Evolutionary conservation across 1,139 yeast genomes (phyloP).

Genomic region (Meyerozyma sp.): DNA sequence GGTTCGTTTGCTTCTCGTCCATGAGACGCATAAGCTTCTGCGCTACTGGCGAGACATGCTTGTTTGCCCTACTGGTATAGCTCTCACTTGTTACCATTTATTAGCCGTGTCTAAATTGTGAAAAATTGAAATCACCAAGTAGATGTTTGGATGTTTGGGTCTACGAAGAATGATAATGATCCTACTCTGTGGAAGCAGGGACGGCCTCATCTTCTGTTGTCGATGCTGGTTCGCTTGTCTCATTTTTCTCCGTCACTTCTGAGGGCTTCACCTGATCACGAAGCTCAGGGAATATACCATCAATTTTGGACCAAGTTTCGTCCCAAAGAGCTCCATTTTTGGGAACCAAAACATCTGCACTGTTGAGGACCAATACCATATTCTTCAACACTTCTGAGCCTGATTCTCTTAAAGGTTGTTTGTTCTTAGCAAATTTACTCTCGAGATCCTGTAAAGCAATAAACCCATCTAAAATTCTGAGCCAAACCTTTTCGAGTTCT

Average conservation of each 20-base stretch:
- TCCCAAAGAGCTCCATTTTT: constrained; percentile 24
- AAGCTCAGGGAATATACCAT: constrained; percentile 40
- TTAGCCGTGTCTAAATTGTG: neutral
- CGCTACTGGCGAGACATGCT: constrained; percentile 77
- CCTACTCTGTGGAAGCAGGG: no score
- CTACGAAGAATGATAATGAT: neutral
- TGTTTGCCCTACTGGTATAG: constrained; percentile 64
- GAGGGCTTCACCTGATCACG: constrained; percentile 15
- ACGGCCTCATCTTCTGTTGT: constrained; percentile 11
- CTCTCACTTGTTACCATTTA: constrained; percentile 24
- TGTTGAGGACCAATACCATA: constrained; percentile 36
- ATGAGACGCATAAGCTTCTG: constrained; percentile 66
- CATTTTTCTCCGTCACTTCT: constrained; percentile 4
- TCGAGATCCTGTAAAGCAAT: constrained; percentile 19
- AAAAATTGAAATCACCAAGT: neutral
- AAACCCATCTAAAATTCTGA: constrained; percentile 30
- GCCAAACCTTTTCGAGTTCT: constrained; percentile 28
- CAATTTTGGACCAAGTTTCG: constrained; percentile 40
- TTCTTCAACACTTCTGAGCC: constrained; percentile 63
- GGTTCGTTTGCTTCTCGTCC: constrained; percentile 76
- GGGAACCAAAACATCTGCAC: constrained; percentile 18
- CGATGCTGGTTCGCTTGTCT: constrained; percentile 3
- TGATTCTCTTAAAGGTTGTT: constrained; percentile 46
- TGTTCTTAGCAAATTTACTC: constrained; percentile 20
- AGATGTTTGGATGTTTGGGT: neutral